Conservation (phyloP, 805 yeast genomes). For the Myxozyma vanderwaltii region DNA sequence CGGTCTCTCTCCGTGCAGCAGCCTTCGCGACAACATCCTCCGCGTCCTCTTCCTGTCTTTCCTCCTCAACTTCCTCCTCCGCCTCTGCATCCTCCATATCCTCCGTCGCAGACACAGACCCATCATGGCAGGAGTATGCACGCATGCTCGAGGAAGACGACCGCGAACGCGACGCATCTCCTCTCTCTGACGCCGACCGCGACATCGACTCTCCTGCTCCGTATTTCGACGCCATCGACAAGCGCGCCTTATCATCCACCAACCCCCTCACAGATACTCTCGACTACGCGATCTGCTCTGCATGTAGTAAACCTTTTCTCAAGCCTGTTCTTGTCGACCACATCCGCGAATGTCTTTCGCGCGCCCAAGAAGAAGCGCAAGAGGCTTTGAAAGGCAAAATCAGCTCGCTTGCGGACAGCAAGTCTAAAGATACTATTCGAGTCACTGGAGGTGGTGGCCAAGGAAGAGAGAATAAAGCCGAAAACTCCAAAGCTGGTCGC, state of each 20-base stretch:
- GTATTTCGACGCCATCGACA: slow-evolving; percentile 18
- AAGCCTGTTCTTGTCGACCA: slow-evolving; percentile 46
- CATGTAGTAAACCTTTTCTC: slow-evolving; percentile 52
- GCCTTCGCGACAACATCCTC: slow-evolving; percentile 6
- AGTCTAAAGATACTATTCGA: slow-evolving; percentile 1
- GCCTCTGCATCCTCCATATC: slow-evolving; percentile 16
- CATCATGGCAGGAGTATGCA: slow-evolving; percentile 32
- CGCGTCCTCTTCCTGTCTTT: slow-evolving; percentile 18
- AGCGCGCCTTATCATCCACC: slow-evolving; percentile 27
- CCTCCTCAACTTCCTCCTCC: slow-evolving; percentile 19
- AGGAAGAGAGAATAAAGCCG: neutral
- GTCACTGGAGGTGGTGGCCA: slow-evolving; percentile 8
- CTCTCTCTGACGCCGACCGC: neutral
- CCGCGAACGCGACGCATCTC: slow-evolving; percentile 5
- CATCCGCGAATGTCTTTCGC: slow-evolving; percentile 43
- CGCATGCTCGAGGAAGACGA: slow-evolving; percentile 12
- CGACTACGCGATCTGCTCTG: slow-evolving; percentile 52
- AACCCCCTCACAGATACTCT: slow-evolving; percentile 47
- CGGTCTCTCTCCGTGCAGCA: neutral
- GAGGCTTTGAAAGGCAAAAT: neutral
- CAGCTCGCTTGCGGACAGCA: neutral
- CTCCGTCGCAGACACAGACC: slow-evolving; percentile 12
- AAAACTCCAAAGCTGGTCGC: slow-evolving; percentile 26
- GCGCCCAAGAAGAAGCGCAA: slow-evolving; percentile 32
- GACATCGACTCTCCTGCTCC: slow-evolving; percentile 26